Conservation (phyloP, 73 alveolate species). For the Paramecium sonneborni region DNA sequence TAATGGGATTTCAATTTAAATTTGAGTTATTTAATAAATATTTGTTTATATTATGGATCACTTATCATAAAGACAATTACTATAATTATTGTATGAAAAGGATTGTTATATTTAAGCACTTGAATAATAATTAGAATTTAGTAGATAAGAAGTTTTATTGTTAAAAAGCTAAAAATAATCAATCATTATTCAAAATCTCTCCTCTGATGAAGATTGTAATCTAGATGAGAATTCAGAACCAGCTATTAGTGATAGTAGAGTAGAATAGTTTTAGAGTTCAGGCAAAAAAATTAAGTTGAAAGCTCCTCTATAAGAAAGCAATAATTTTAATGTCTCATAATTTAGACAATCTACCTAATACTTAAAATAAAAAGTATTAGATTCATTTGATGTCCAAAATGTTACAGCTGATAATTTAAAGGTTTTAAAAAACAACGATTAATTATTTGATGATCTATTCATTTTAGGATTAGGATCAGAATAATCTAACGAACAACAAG, state of each 20-base stretch:
- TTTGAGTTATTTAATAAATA: not conserved
- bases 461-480: not conserved
- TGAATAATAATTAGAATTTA: slow-evolving; percentile 4
- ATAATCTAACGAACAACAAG: not conserved
- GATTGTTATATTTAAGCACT: slow-evolving; percentile 53
- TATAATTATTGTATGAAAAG: slow-evolving; percentile 19
- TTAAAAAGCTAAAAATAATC: not conserved
- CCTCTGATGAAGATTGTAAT: slow-evolving; percentile 17
- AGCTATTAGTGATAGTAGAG: slow-evolving; percentile 11
- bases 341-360: not conserved
- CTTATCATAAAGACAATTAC: not conserved
- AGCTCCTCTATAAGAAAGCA: slow-evolving; percentile 8
- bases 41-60: not conserved
- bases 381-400: not conserved
- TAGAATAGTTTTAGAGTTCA: slow-evolving; percentile 29
- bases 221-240: slow-evolving; percentile 3
- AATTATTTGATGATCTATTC: slow-evolving; percentile 6
- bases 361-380: not conserved
- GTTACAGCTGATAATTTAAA: not conserved
- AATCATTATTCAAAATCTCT: not conserved
- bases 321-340: not conserved
- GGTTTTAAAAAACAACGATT: not conserved
- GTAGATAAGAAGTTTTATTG: not conserved
- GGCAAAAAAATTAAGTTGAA: not conserved
- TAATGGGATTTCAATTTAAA: slow-evolving; percentile 5